Percentiles rank a stretch among this genome's conserved stretches.
These are phyloP conservation scores for Leersia perrieri DNA, from an alignment of 176 grass and related monocot species.

Conservation along the genomic window DNA sequence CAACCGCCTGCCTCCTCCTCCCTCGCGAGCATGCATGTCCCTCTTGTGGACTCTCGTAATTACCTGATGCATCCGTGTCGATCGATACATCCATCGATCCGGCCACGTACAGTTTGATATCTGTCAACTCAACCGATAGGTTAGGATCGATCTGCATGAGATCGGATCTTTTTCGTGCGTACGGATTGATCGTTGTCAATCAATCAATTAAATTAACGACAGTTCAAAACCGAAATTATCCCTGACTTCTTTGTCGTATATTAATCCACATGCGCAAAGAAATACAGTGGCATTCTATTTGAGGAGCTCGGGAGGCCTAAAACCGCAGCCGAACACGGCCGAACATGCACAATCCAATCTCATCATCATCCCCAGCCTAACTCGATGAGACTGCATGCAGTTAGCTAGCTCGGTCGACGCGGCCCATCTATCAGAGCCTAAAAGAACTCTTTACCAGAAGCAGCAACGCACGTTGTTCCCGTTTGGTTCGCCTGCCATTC, in stretches of 20 bases:
- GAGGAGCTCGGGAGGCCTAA: background rate
- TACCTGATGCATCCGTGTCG: no score
- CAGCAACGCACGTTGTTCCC: background rate
- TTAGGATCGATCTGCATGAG: no score
- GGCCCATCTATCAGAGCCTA: background rate
- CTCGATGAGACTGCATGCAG: background rate
- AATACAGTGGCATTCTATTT: background rate
- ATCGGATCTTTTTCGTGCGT: background rate
- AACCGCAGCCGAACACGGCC: background rate
- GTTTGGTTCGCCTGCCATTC: background rate
- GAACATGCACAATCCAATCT: background rate
- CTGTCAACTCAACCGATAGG: no score
- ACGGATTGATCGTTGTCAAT: background rate
- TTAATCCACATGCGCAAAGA: background rate
- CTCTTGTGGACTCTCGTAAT: no score
- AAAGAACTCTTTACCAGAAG: background rate
- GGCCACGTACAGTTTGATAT: background rate
- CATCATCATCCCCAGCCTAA: background rate
- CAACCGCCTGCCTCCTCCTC: no score
- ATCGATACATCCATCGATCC: background rate
- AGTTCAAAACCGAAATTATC: no score
- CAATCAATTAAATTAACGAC: background rate
- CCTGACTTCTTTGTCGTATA: background rate
- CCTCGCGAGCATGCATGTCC: no score
- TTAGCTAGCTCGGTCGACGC: no score